These are phyloP conservation scores for Candida railenensis DNA, from an alignment of 805 yeast species.

Conservation along the genomic window DNA sequence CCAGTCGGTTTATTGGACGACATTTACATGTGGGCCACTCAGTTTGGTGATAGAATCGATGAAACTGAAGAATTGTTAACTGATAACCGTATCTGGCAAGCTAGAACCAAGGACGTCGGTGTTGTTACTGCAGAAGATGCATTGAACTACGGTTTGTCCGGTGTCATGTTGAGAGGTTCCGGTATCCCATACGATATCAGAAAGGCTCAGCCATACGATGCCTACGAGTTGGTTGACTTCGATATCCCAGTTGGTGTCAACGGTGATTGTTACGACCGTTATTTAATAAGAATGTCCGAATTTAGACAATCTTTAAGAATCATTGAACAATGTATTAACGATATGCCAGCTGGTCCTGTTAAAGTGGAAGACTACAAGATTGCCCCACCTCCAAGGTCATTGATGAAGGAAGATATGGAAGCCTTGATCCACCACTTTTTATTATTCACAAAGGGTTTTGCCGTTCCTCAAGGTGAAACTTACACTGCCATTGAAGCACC, in stretches of 20 bases:
- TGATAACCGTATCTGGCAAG: constrained; percentile 90
- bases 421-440: constrained; percentile 87
- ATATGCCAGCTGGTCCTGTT: constrained; percentile 90
- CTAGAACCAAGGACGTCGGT: constrained; percentile 80
- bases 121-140: constrained; percentile 85
- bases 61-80: constrained; percentile 88
- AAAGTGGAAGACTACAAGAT: constrained; percentile 89
- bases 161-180: constrained; percentile 89
- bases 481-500: constrained; percentile 93
- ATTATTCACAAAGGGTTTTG: constrained; percentile 83
- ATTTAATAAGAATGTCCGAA: constrained; percentile 85
- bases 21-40: constrained; percentile 95
- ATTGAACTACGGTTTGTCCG: constrained; percentile 73
- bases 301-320: constrained; percentile 88
- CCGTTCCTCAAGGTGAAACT: constrained; percentile 88
- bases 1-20: constrained; percentile 87
- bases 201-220: constrained; percentile 87
- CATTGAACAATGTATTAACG: constrained; percentile 84
- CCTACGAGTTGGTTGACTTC: constrained; percentile 81
- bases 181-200: constrained; percentile 87
- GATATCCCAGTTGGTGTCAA: constrained; percentile 83
- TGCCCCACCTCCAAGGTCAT: constrained; percentile 74
- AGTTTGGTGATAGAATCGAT: constrained; percentile 89
- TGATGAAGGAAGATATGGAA: constrained; percentile 93
- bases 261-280: constrained; percentile 92